These are phyloP conservation scores for Cryptococcus sp. DNA, from an alignment of 1,284 basidiomycete genomes.

Conservation along the genomic window DNA sequence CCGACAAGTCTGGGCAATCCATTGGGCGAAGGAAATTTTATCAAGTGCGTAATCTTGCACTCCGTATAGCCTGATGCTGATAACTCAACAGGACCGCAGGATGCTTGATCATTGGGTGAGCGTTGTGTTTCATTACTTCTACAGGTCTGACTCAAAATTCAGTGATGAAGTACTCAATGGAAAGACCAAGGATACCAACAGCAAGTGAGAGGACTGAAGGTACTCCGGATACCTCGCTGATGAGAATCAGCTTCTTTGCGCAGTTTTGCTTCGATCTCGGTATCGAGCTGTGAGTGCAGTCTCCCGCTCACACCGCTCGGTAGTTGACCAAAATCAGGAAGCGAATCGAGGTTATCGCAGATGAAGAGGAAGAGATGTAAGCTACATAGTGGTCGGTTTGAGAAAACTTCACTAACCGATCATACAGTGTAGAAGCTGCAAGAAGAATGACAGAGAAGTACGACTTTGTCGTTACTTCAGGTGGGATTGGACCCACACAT, in stretches of 20 bases:
- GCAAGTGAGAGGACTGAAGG: constrained; percentile 36
- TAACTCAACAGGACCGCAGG: constrained; percentile 36
- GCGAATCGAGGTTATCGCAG: constrained; percentile 84
- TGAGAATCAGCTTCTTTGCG: constrained; percentile 62
- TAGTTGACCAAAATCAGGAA: constrained; percentile 53
- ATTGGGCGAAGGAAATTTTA: constrained; percentile 62
- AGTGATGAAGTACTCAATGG: constrained; percentile 52
- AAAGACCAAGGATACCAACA: constrained; percentile 69
- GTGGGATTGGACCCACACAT: constrained; percentile 76
- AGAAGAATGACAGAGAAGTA: constrained; percentile 72
- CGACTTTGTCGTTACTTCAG: constrained; percentile 82
- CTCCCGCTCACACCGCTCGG: not conserved
- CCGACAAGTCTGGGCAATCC: constrained; percentile 50
- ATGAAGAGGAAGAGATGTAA: constrained; percentile 83
- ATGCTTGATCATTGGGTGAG: constrained; percentile 41
- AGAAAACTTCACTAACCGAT: constrained; percentile 1
- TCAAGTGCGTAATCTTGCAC: constrained; percentile 47
- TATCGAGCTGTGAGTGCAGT: constrained; percentile 67
- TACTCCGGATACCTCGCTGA: not conserved
- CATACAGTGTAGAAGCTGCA: constrained; percentile 72
- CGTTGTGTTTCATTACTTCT: not conserved
- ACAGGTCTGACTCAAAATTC: not conserved
- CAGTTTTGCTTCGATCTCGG: constrained; percentile 82
- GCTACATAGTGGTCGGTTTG: constrained; percentile 22
- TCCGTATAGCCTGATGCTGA: not conserved